These are phyloP conservation scores for Purpureocillium takamizusanense DNA, from an alignment of 2,329 filamentous ascomycete species.

Conservation along the genomic window DNA sequence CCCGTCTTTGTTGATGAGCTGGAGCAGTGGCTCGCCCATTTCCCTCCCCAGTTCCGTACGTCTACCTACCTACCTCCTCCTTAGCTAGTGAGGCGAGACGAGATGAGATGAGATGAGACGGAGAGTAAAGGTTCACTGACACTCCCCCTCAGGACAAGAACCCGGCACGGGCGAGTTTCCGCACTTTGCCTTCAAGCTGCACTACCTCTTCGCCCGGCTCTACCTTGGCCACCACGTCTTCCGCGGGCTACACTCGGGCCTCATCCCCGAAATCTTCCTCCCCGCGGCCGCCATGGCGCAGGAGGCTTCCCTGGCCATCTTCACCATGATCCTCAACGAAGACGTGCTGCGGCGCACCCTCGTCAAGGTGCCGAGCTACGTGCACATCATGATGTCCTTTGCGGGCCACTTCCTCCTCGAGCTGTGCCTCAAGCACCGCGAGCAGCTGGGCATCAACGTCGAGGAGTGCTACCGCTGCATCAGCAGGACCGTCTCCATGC, in stretches of 20 bases:
- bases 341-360: neutral
- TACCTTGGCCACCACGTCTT: conserved; percentile 6
- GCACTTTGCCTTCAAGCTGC: conserved; percentile 1
- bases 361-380: conserved; percentile 1
- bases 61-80: too few species aligned
- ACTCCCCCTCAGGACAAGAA: too few species aligned
- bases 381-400: conserved; percentile 6
- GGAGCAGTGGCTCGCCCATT: too few species aligned
- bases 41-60: neutral
- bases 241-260: neutral
- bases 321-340: neutral
- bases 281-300: conserved; percentile 3
- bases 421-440: conserved; percentile 1
- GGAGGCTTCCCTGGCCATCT: conserved; percentile 1
- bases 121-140: too few species aligned
- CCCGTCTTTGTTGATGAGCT: neutral
- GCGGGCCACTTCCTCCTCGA: conserved; percentile 5
- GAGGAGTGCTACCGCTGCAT: conserved; percentile 2
- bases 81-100: too few species aligned
- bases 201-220: conserved; percentile 2
- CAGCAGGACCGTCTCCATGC: neutral
- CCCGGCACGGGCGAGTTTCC: conserved; percentile 1
- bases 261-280: neutral
- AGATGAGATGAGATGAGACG: neutral
- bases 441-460: conserved; percentile 2